Evolutionary conservation across 208 protist genomes (phyloP).

Genomic region (Dictyostelium gargantuum): DNA sequence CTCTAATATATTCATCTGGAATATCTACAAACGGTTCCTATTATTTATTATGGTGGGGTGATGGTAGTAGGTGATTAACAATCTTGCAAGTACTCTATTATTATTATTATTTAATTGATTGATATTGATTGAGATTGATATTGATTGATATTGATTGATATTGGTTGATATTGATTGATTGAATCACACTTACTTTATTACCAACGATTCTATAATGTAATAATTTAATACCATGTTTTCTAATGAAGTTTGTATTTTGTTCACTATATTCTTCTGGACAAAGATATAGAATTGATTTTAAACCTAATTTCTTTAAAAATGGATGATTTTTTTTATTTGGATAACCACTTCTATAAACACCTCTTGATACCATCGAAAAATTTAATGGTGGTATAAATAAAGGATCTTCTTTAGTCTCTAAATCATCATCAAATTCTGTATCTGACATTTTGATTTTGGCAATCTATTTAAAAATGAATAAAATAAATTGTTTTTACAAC

Average conservation of each 20-base stretch:
- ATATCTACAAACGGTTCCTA: slow-evolving; percentile 98
- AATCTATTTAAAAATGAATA: background rate
- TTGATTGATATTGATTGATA: no score
- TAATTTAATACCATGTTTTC: slow-evolving; percentile 83
- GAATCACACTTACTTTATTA: slow-evolving; percentile 78
- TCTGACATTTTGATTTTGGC: slow-evolving; percentile 19
- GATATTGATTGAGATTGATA: no score
- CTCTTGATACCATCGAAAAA: slow-evolving; percentile 95
- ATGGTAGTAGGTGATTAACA: no score
- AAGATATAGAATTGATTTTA: slow-evolving; percentile 91
- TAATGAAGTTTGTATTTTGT: slow-evolving; percentile 93
- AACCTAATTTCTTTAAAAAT: slow-evolving; percentile 93
- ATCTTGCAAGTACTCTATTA: no score
- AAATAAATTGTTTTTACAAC: background rate
- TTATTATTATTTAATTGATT: slow-evolving; percentile 75
- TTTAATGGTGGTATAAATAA: slow-evolving; percentile 89
- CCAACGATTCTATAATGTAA: slow-evolving; percentile 95
- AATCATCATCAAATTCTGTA: slow-evolving; percentile 31
- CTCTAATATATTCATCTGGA: slow-evolving; percentile 88
- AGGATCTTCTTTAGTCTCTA: slow-evolving; percentile 23
- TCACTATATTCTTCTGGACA: slow-evolving; percentile 94
- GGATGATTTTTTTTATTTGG: slow-evolving; percentile 96
- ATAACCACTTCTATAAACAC: slow-evolving; percentile 96
- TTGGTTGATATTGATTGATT: background rate
- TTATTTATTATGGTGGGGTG: no score